Evolutionary conservation across 2,329 filamentous ascomycete species (phyloP).

Genomic region (Ceratocystis albifundus): DNA sequence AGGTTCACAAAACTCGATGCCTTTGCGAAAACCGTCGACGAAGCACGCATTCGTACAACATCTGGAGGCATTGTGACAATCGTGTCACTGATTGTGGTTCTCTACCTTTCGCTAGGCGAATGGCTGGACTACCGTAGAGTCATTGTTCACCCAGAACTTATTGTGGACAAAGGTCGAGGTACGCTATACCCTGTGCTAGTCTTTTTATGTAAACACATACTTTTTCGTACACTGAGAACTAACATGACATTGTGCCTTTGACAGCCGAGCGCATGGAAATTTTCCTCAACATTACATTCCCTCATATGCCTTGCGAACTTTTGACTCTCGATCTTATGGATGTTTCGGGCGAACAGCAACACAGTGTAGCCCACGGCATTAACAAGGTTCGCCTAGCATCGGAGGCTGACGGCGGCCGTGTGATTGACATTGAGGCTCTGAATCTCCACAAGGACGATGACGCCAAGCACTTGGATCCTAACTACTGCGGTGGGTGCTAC

Average conservation of each 20-base stretch:
- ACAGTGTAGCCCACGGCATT: slow-evolving; percentile 83
- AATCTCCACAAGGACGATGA: slow-evolving; percentile 42
- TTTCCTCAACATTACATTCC: slow-evolving; percentile 93
- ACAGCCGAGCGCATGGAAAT: slow-evolving; percentile 97
- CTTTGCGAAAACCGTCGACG: slow-evolving; percentile 98
- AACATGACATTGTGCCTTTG: slow-evolving; percentile 23
- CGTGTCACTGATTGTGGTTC: slow-evolving; percentile 71
- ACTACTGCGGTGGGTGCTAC: slow-evolving; percentile 91
- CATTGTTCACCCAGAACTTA: slow-evolving; percentile 76
- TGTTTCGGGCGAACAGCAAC: slow-evolving; percentile 92
- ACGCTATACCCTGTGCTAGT: slow-evolving; percentile 26
- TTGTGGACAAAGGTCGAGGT: slow-evolving; percentile 96
- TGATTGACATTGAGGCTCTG: slow-evolving; percentile 59
- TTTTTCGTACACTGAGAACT: slow-evolving; percentile 20
- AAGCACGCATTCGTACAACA: slow-evolving; percentile 89
- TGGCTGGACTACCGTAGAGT: slow-evolving; percentile 87
- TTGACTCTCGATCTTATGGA: slow-evolving; percentile 98
- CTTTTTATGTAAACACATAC: not conserved
- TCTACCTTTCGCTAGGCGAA: slow-evolving; percentile 88
- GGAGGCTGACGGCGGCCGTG: slow-evolving; percentile 59
- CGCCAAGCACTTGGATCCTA: slow-evolving; percentile 69
- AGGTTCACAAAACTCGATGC: slow-evolving; percentile 94
- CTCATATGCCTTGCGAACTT: slow-evolving; percentile 84
- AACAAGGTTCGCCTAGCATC: slow-evolving; percentile 76
- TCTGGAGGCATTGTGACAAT: slow-evolving; percentile 94